A percentile compares a stretch with the other conserved stretches of the same genome.
Evolutionary conservation across 805 yeast genomes (phyloP).

Genomic region (Starmerella stigmatis): DNA sequence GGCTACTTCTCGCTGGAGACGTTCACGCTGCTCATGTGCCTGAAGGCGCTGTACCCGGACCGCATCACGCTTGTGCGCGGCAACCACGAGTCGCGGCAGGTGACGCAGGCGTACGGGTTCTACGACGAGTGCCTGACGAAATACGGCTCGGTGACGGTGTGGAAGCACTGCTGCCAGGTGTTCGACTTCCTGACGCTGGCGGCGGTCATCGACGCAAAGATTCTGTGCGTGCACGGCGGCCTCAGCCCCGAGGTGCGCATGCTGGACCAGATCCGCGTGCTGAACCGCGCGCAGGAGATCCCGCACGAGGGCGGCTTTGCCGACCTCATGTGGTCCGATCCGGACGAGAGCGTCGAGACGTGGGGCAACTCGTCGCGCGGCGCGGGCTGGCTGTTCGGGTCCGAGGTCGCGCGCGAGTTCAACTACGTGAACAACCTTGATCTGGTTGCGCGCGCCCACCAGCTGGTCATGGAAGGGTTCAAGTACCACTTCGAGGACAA

Average conservation of each 20-base stretch:
- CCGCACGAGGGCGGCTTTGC: conserved; percentile 99
- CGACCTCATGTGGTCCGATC: conserved; percentile 95
- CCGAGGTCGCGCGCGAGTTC: conserved; percentile 87
- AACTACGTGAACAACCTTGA: conserved; percentile 85
- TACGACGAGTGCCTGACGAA: conserved; percentile 91
- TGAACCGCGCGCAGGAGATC: conserved; percentile 93
- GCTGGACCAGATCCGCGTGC: conserved; percentile 90
- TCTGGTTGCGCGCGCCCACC: conserved; percentile 93
- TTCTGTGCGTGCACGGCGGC: conserved; percentile 95
- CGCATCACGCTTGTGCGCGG: conserved; percentile 88
- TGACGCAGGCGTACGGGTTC: conserved; percentile 97
- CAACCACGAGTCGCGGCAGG: conserved; percentile 94
- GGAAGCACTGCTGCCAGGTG: conserved; percentile 95
- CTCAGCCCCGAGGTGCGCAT: conserved; percentile 93
- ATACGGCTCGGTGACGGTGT: conserved; percentile 87
- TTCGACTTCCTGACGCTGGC: conserved; percentile 89
- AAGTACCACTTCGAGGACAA: conserved; percentile 92
- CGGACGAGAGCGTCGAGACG: conserved; percentile 82
- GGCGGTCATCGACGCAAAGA: conserved; percentile 90
- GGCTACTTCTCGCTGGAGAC: conserved; percentile 95
- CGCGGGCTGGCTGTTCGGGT: conserved; percentile 97
- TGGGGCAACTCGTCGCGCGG: conserved; percentile 99
- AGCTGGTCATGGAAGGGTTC: conserved; percentile 97
- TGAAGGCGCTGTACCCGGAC: conserved; percentile 78
- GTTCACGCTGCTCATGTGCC: conserved; percentile 83